These are phyloP conservation scores for Rhizophagus sp. DNA, from an alignment of 192 early-diverging fungal species.

Conservation along the genomic window DNA sequence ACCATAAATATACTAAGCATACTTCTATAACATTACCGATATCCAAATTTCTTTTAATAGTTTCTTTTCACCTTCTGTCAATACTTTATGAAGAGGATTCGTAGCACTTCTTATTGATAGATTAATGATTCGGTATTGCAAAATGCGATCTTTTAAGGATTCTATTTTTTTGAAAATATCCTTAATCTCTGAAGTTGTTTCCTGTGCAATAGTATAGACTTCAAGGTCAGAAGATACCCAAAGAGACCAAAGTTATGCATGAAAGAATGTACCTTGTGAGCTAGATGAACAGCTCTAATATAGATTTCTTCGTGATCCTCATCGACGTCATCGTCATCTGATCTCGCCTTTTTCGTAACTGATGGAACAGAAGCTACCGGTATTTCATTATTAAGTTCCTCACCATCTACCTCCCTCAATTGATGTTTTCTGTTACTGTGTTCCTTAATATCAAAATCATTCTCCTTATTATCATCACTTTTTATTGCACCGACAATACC, in stretches of 20 bases:
- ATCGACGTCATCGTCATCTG: no score
- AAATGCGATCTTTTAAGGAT: neutral
- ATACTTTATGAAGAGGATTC: conserved; percentile 1
- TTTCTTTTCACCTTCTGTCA: neutral
- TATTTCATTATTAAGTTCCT: no score
- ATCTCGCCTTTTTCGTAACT: no score
- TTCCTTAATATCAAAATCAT: conserved; percentile 11
- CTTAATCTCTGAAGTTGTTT: conserved; percentile 3
- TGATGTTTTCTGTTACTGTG: conserved; percentile 2
- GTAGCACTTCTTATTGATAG: neutral
- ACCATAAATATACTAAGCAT: neutral
- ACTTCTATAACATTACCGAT: neutral
- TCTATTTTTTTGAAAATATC: conserved; percentile 5
- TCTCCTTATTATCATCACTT: neutral
- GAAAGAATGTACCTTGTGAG: no score
- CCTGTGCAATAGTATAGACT: neutral
- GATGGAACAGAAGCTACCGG: no score
- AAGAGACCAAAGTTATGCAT: no score
- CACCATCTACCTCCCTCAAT: neutral
- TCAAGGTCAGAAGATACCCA: neutral
- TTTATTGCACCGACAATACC: neutral
- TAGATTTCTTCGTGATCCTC: no score
- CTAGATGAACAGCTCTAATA: no score
- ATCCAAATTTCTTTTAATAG: conserved; percentile 10
- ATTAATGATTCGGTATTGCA: conserved; percentile 11